Percentiles rank a stretch among this genome's conserved stretches.
These are phyloP conservation scores for Phalaenopsis equestris DNA, from an alignment of 106 monocot genomes.

Conservation along the genomic window DNA sequence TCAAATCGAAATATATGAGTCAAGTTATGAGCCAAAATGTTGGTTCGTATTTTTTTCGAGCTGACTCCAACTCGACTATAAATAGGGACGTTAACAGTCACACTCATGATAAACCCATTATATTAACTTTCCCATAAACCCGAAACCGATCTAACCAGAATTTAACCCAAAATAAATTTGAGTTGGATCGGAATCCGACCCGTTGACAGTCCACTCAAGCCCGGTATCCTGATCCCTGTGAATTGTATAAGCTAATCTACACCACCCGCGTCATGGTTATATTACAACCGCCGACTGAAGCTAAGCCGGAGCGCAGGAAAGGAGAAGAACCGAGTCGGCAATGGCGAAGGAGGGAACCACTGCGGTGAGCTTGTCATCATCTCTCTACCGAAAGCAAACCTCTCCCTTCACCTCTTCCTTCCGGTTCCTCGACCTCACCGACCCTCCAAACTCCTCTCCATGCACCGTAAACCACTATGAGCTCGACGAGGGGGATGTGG, in stretches of 20 bases:
- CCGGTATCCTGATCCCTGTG: not conserved
- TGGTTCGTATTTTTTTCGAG: too few relatives aligned
- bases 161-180: not conserved
- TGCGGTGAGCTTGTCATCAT: not conserved
- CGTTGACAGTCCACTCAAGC: not conserved
- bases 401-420: slow-evolving; percentile 1
- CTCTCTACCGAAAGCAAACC: not conserved
- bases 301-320: not conserved
- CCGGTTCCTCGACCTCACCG: not conserved
- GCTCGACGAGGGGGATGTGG: not conserved
- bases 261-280: not conserved
- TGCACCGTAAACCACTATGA: not conserved
- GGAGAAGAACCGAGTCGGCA: not conserved
- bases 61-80: too few relatives aligned
- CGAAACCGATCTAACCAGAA: not conserved
- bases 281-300: not conserved
- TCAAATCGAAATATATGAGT: too few relatives aligned
- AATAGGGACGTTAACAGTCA: too few relatives aligned
- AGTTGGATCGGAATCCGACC: not conserved
- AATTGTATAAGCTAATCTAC: not conserved
- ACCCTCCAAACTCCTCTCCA: not conserved
- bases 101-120: too few relatives aligned
- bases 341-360: not conserved
- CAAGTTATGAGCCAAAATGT: too few relatives aligned
- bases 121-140: too few relatives aligned